Evolutionary conservation across 345 rosid genomes (phyloP).

Genomic region (Eucalyptus lansdowneana): DNA sequence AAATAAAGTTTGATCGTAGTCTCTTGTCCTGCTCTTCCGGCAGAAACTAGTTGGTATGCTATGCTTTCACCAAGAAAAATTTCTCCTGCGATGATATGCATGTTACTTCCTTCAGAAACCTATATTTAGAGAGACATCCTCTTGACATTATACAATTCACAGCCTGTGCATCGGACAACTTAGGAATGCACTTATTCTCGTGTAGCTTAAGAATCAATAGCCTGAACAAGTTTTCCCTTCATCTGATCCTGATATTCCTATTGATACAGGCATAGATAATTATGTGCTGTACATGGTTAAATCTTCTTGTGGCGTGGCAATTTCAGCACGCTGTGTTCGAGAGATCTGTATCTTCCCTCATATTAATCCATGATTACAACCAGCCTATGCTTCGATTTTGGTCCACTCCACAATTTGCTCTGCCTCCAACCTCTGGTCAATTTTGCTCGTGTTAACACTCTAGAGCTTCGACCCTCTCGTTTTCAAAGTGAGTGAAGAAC

Average conservation of each 20-base stretch:
- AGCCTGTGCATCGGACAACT: background rate
- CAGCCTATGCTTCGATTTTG: background rate
- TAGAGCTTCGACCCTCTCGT: background rate
- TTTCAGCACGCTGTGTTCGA: background rate
- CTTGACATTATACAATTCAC: background rate
- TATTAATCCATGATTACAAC: background rate
- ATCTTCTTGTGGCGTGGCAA: background rate
- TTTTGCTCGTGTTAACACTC: background rate
- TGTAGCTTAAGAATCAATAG: background rate
- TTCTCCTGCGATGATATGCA: background rate
- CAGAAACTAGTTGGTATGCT: background rate
- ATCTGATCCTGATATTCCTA: background rate
- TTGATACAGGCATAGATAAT: background rate
- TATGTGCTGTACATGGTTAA: background rate
- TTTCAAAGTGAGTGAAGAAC: constrained; percentile 32
- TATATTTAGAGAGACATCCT: background rate
- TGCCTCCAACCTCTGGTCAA: background rate
- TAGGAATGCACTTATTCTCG: background rate
- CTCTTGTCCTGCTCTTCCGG: background rate
- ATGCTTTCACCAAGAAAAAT: background rate
- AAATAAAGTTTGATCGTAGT: background rate
- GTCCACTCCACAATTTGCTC: background rate
- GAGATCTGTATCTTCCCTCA: background rate
- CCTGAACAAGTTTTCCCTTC: background rate
- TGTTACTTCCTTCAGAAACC: background rate